Evolutionary conservation across 495 filamentous ascomycete genomes (phyloP).

Genomic region (Platismatia glauca): DNA sequence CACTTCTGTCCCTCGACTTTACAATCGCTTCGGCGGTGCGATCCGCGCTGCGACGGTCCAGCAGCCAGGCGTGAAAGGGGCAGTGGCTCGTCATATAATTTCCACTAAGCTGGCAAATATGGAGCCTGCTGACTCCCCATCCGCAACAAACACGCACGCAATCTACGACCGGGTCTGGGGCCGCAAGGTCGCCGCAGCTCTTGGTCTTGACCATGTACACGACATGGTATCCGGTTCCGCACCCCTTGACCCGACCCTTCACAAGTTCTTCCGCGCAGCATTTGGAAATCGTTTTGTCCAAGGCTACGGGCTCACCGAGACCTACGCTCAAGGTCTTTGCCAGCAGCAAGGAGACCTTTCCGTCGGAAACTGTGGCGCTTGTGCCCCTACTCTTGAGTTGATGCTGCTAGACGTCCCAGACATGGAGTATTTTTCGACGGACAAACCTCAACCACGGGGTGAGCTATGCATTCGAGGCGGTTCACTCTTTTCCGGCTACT

Average conservation of each 20-base stretch:
- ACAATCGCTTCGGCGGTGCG: slow-evolving; percentile 77
- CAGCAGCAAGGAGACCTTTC: slow-evolving; percentile 64
- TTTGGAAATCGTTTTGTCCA: slow-evolving; percentile 74
- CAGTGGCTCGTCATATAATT: slow-evolving; percentile 71
- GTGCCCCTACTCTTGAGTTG: slow-evolving; percentile 57
- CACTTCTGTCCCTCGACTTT: slow-evolving; percentile 84
- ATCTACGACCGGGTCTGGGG: slow-evolving; percentile 90
- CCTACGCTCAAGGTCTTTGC: slow-evolving; percentile 69
- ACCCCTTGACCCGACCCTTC: slow-evolving; percentile 77
- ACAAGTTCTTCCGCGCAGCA: slow-evolving; percentile 78
- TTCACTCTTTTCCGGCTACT: slow-evolving; percentile 75
- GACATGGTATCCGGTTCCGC: slow-evolving; percentile 84
- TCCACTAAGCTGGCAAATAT: slow-evolving; percentile 71
- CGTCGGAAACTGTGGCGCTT: slow-evolving; percentile 71
- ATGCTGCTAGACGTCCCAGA: slow-evolving; percentile 85
- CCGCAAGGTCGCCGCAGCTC: slow-evolving; percentile 70
- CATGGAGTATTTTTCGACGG: slow-evolving; percentile 85
- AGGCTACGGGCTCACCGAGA: slow-evolving; percentile 91
- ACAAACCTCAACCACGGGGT: slow-evolving; percentile 88
- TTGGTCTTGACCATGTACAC: slow-evolving; percentile 67
- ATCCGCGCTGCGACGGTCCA: slow-evolving; percentile 72
- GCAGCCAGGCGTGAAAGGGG: slow-evolving; percentile 70
- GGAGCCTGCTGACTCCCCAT: slow-evolving; percentile 54
- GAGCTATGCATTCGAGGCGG: slow-evolving; percentile 79
- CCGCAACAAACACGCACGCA: slow-evolving; percentile 71